Base-by-base conservation (phyloP, 768 basidiomycete species). In the Auricularia auricula-judae region DNA sequence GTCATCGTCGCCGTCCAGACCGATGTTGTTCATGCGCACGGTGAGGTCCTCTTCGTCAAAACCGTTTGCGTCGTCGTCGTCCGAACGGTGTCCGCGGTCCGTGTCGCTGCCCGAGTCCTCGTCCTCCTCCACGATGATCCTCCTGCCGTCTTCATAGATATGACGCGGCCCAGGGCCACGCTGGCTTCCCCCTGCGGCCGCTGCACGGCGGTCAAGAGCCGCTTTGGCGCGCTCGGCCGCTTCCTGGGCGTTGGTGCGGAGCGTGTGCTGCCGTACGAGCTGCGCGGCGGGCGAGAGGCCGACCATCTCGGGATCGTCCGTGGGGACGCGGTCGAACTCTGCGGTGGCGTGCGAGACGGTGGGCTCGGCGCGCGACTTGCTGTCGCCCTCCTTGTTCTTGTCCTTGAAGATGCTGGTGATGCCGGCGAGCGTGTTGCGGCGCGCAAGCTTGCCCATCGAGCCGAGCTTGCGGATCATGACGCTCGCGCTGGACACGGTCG, bases 381-480 rank as follows among this genome's bases (percentile, higher is more conserved):
- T 73, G 10, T 65, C 69, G 1, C 72, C 76, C 71, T 85, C 78
- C 36, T 76, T 74, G 64, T 81, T 78, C 74, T 87, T 91, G 72
- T 93, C 92, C 76, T 95, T 96, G 82, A 98, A 97, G 65, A 98
- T 78, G 61, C 89, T 91, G 21, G 93, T 93, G 73, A 98, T 94
- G 35, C 93, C 89, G 63, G 90, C 88, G 47, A 98, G 76, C 43
- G 91, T 93, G 72, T 95, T 96, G 54, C 93, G 81, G 62, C 93
- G 78, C 8, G 93, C 91, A 16, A 97, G 82, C 75, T 90, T 92
- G 36, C 92, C 91, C 76, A 97, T 87, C 44, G 86, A 86, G 3
- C 95, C 91, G 59, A 98, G 86, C 78, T 97, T 98, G 68, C 95
- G 84, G 70, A 97, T 95, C 84, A 98, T 96, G 73, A 98, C 89